phyloP scores from a whole-genome alignment of 176 grass and related monocot genomes.

The Eleusine coracana region DNA sequence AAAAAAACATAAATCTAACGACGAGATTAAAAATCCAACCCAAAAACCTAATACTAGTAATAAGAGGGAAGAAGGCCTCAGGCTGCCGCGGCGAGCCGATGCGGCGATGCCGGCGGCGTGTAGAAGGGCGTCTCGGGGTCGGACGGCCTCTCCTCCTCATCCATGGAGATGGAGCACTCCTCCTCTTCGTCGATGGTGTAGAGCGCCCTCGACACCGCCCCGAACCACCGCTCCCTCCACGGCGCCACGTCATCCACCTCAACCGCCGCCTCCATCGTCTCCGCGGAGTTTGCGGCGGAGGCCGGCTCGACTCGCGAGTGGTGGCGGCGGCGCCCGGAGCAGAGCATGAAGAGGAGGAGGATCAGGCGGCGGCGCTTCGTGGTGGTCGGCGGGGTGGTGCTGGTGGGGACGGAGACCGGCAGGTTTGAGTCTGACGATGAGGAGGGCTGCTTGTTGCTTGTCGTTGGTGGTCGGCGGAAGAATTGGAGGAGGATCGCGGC shows the following conservation, averaged over 20 bases:
- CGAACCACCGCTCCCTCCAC: constrained; percentile 21
- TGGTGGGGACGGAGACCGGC: background rate
- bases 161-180: no score
- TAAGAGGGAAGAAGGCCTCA: no score
- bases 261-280: background rate
- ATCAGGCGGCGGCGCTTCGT: no score
- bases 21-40: no score
- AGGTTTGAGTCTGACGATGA: background rate
- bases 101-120: constrained; percentile 46
- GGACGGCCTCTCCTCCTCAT: background rate
- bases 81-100: no score
- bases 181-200: constrained; percentile 55
- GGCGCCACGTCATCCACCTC: background rate
- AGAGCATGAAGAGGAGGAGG: background rate
- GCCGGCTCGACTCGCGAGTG: constrained; percentile 42
- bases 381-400: no score
- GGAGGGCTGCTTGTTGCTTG: background rate
- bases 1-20: no score
- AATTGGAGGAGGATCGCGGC: constrained; percentile 14
- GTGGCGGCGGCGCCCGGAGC: background rate
- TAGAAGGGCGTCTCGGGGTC: constrained; percentile 51
- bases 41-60: no score
- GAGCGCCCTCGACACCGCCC: constrained; percentile 27
- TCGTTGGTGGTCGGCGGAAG: background rate
- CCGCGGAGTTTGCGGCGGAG: background rate